Percentiles rank a stretch among this genome's conserved stretches.
Evolutionary conservation across 441 rosid species (phyloP).

Genomic region (Adansonia rubrostipa): DNA sequence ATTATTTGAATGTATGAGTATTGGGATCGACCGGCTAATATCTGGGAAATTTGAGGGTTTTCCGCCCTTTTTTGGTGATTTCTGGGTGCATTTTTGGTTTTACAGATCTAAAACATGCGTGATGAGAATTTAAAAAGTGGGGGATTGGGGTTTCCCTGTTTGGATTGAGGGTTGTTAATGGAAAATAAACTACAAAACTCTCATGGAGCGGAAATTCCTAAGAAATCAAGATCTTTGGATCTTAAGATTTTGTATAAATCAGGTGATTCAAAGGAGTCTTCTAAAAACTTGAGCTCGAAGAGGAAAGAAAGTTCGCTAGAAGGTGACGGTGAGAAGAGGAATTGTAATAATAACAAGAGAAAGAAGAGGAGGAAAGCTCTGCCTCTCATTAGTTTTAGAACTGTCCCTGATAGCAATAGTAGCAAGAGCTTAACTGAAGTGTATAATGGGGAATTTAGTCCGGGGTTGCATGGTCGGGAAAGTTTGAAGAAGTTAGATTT

Average conservation of each 20-base stretch:
- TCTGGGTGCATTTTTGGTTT: slow-evolving; percentile 41
- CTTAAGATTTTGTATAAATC: slow-evolving; percentile 79
- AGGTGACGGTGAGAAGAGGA: slow-evolving; percentile 51
- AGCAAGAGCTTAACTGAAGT: slow-evolving; percentile 58
- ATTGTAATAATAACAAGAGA: slow-evolving; percentile 33
- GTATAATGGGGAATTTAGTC: slow-evolving; percentile 48
- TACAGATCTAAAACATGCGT: slow-evolving; percentile 70
- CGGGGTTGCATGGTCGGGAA: slow-evolving; percentile 39
- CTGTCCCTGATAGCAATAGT: slow-evolving; percentile 40
- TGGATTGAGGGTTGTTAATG: slow-evolving; percentile 71
- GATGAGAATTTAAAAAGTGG: slow-evolving; percentile 61
- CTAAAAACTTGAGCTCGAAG: slow-evolving; percentile 52
- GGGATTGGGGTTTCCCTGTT: slow-evolving; percentile 47
- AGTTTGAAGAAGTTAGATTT: slow-evolving; percentile 48
- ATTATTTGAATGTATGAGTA: slow-evolving; percentile 8
- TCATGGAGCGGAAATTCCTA: slow-evolving; percentile 72
- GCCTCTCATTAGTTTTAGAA: slow-evolving; percentile 56
- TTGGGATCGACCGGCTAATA: slow-evolving; percentile 35
- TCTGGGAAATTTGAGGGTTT: slow-evolving; percentile 24
- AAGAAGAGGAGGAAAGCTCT: slow-evolving; percentile 67
- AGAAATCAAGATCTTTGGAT: slow-evolving; percentile 87
- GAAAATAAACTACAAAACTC: slow-evolving; percentile 71
- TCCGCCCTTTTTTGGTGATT: not conserved
- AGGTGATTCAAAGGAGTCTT: slow-evolving; percentile 44
- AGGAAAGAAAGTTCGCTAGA: slow-evolving; percentile 52